Base-by-base conservation (phyloP, 345 rosid species). In the Reutealis trisperma region DNA sequence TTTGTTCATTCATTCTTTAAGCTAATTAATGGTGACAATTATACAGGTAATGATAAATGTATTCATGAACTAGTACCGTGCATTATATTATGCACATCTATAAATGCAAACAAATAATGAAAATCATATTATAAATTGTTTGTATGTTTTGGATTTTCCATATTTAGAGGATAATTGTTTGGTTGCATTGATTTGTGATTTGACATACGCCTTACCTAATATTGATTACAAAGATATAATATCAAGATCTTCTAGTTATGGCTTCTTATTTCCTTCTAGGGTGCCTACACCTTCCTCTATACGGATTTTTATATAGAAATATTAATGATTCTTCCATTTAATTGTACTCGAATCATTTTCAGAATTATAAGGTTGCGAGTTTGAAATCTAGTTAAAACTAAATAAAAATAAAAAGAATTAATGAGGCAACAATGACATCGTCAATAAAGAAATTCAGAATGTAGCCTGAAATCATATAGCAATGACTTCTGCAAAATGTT, bases 31-130 rank as follows among this genome's bases (percentile, higher is more conserved):
- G 57, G 7, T 22, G 54, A n/a, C 55, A 61, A 30, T 73, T 62
- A 73, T 73, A 37, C 5, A 37, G 54, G 15, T 22, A 1, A 41
- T 8, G 15, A 70, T 25, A 13, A 72, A 32, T 19, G 37, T 63
- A 34, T 61, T 73, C 67, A 61, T 73, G 76, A 73, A 73, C 58
- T 13, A n/a, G 41, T 59, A 72, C 42, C 6, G 2, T 18, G 12
- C n/a, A 49, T 16, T 45, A 45, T 45, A 9, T 67, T 25, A 45
- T 30, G 45, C 41, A 70, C 24, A 54, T 4, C 44, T 27, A 2
- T 16, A 30, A 62, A 14, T 27, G 2, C 11, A 70, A 52, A 30
- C 16, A 70, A 16, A 34, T 34, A 34, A 34, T 34, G 16, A 52
- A 72, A 42, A 47, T 25, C 2, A 24, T 14, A 5, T 54, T 34